Base-by-base conservation (phyloP, 2,329 filamentous ascomycete species). In the Lachnellula arida region DNA sequence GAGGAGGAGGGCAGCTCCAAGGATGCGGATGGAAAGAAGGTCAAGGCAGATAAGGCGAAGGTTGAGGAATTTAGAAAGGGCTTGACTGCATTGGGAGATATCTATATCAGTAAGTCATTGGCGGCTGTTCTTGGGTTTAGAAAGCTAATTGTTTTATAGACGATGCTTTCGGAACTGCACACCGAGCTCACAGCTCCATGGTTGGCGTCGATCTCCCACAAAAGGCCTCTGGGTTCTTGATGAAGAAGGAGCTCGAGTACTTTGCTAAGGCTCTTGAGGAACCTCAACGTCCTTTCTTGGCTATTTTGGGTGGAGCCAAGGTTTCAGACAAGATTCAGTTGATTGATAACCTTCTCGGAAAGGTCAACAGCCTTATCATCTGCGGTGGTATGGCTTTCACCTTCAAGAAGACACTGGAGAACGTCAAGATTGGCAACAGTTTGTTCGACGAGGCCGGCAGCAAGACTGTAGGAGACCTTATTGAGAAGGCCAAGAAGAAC, bases 161-260 rank as follows among this genome's bases (percentile, higher is more conserved):
- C 77, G 94, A 99, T 71, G 94, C 95, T 61, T 99, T 99, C 73
- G 94, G 94, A 75, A 99, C 94, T 60, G 94, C 94, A 59, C 94
- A 99, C 81, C 91, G 94, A 74, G 94, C 90, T 49, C 94, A 99
- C 85, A 97, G 91, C 75, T 97, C 93, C 75, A 99, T 99, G 94
- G 94, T 99, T 69, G 94, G 94, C 70, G 83, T 97, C 63, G 86
- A 97, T 65, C 87, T 99, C 49, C 92, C 93, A 66, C 91, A 97
- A 75, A 97, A 96, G 81, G 94, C 94, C 9, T 90, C 93, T 55
- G 94, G 94, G 61, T 99, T 97, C 86, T 86, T 99, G 70, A 91
- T 99, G 82, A 99, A 99, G 88, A 99, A 97, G 82, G 94, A 99
- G 78, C 88, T 99, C 62, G 94, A 99, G 73, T 99, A 99, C 86